Base-by-base conservation (phyloP, 176 grass and related monocot species). In the Metroxylon sagu region DNA sequence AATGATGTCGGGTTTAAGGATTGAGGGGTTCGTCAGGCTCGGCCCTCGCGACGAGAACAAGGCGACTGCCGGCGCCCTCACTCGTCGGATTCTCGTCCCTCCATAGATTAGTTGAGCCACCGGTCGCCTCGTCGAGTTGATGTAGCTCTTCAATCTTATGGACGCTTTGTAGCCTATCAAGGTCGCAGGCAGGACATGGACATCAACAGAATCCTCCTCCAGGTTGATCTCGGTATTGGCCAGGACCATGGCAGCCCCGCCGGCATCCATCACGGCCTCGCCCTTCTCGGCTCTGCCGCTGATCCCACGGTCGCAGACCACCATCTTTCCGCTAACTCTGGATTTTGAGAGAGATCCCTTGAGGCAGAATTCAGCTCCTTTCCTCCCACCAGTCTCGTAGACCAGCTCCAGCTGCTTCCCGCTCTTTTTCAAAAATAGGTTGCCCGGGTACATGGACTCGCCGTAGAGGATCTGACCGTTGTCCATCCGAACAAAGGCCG, bases 381-480 rank as follows among this genome's bases (percentile, higher is more conserved):
- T 79, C 51, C 62, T 71, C 68, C 83, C 83, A 52, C 80, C 71
- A 19, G 31, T 30, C 53, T 71, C 80, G 18, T 90, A 90, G 26
- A 90, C 64, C 29, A 90, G 73, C 74, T 90, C 80, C 18, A 95
- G 64, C 43, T 59, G 64, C 71, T 84, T 87, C 80, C 74, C 80
- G 58, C 83, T 68, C 54, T 82, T 82, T 87, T 87, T 84, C 62
- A 75, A 84, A 81, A 72, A 70, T 26, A 55, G 59, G 61, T 76
- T 75, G 49, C 82, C 86, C 4, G 86, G 83, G 56, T 74, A 90
- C 91, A 95, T 87, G 63, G 91, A 95, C 61, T 95, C 91, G 25
- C 90, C 86, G 66, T 90, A 95, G 50, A 95, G 52, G 27, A 90
- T 49, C 19, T 57, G 59, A 1, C 83, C 83, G 54, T 84, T 76